These are phyloP conservation scores for Gossypium trilobum DNA, from an alignment of 441 rosid species.

Conservation along the genomic window DNA sequence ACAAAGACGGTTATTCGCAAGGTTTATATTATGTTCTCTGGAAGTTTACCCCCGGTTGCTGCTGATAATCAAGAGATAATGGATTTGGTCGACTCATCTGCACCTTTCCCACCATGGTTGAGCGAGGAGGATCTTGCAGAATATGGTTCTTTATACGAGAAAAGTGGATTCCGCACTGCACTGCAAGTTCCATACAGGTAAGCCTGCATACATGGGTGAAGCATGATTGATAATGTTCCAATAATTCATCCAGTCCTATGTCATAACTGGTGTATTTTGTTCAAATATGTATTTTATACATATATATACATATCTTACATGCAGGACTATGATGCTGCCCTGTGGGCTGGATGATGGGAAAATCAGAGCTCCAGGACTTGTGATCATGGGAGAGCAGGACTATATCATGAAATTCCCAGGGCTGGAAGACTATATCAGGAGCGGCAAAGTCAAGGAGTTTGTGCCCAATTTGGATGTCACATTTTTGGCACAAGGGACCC, in stretches of 20 bases:
- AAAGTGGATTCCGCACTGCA: constrained; percentile 42
- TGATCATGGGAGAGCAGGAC: constrained; percentile 46
- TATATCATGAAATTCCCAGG: constrained; percentile 37
- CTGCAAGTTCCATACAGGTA: constrained; percentile 52
- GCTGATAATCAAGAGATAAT: constrained; percentile 42
- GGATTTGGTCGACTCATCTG: constrained; percentile 43
- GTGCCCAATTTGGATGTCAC: constrained; percentile 30
- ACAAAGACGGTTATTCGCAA: constrained; percentile 42
- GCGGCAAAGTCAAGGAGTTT: constrained; percentile 24
- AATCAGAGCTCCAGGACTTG: constrained; percentile 30
- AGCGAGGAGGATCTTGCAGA: constrained; percentile 38
- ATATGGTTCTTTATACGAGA: constrained; percentile 39
- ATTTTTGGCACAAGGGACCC: constrained; percentile 36
- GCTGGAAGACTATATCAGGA: constrained; percentile 31
- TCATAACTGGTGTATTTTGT: background rate
- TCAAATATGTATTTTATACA: background rate
- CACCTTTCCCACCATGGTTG: constrained; percentile 46
- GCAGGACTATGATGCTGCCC: background rate
- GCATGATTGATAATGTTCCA: background rate
- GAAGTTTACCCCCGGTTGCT: constrained; percentile 38
- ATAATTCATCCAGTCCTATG: background rate
- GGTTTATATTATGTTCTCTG: constrained; percentile 35
- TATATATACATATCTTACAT: background rate
- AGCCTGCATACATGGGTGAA: background rate
- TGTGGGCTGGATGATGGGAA: constrained; percentile 14